Percentiles rank a stretch among this genome's conserved stretches.
These are phyloP conservation scores for Pseudogymnoascus destructans DNA, from an alignment of 2,329 filamentous ascomycete species.

Conservation along the genomic window DNA sequence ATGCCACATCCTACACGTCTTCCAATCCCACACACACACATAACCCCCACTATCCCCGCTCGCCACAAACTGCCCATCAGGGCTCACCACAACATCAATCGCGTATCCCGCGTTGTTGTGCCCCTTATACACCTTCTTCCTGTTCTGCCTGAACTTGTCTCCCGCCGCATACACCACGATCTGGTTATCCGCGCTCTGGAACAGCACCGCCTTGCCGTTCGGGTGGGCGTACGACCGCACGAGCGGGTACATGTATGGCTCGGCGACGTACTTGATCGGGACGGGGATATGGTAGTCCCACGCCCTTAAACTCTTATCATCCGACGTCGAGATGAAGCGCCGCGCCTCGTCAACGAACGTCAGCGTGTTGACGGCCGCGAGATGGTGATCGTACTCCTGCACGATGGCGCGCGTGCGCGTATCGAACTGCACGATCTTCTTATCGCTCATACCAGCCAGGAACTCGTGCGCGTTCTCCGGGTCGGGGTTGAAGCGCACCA, in stretches of 20 bases:
- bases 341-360: conserved; percentile 90
- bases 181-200: conserved; percentile 90
- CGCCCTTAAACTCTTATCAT: conserved; percentile 88
- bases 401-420: conserved; percentile 67
- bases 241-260: conserved; percentile 96
- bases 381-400: conserved; percentile 96
- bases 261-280: conserved; percentile 95
- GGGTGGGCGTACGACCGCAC: conserved; percentile 76
- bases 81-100: conserved; percentile 76
- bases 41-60: conserved; percentile 80
- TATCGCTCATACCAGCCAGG: conserved; percentile 92
- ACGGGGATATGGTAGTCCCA: conserved; percentile 99
- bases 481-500: conserved; percentile 83
- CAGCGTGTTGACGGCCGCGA: conserved; percentile 96
- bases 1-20: conserved; percentile 98
- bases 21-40: conserved; percentile 98
- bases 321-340: conserved; percentile 93
- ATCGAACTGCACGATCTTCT: conserved; percentile 98
- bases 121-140: conserved; percentile 91
- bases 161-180: conserved; percentile 90
- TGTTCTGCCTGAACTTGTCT: conserved; percentile 92
- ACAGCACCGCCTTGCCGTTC: conserved; percentile 84
- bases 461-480: conserved; percentile 73
- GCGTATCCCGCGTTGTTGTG: conserved; percentile 94
- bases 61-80: conserved; percentile 83